A percentile compares a stretch with the other conserved stretches of the same genome.
phyloP scores from a whole-genome alignment of 352 stramenopile species.

The Globisporangium carolinianum region DNA sequence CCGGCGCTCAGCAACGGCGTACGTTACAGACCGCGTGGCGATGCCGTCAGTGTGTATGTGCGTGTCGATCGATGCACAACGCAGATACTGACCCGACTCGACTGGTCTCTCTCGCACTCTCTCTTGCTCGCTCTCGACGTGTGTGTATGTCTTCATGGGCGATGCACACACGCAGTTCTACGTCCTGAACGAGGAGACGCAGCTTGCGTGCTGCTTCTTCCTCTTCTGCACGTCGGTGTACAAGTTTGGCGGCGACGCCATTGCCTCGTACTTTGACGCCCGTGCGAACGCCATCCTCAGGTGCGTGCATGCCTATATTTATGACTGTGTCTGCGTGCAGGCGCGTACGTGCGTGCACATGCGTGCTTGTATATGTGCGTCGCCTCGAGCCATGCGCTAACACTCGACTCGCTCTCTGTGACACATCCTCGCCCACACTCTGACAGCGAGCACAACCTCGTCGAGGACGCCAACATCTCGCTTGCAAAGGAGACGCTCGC shows the following conservation, averaged over 20 bases:
- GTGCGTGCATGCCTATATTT: conserved; percentile 20
- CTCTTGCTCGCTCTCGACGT: background rate
- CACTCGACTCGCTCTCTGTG: too few relatives aligned
- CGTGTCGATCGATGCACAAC: background rate
- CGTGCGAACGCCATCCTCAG: conserved; percentile 64
- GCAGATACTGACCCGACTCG: too few relatives aligned
- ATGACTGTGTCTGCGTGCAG: background rate
- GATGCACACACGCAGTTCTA: conserved; percentile 38
- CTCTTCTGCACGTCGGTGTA: conserved; percentile 81
- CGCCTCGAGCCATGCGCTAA: too few relatives aligned
- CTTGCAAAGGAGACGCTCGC: conserved; percentile 79
- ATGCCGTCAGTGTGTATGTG: background rate
- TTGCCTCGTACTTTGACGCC: conserved; percentile 83
- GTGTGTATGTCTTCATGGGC: background rate
- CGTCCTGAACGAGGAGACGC: conserved; percentile 82
- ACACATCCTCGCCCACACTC: too few relatives aligned
- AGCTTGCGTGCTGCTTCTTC: conserved; percentile 80
- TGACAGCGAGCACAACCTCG: conserved; percentile 72
- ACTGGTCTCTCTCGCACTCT: background rate
- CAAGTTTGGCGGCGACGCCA: conserved; percentile 80
- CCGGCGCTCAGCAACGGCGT: conserved; percentile 78
- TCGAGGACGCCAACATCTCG: conserved; percentile 79
- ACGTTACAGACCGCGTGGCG: conserved; percentile 8
- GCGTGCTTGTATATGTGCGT: too few relatives aligned
- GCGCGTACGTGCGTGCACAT: conserved; percentile 1